Evolutionary conservation across 2,329 filamentous ascomycete genomes (phyloP).

Genomic region (Colletotrichum abscissum): DNA sequence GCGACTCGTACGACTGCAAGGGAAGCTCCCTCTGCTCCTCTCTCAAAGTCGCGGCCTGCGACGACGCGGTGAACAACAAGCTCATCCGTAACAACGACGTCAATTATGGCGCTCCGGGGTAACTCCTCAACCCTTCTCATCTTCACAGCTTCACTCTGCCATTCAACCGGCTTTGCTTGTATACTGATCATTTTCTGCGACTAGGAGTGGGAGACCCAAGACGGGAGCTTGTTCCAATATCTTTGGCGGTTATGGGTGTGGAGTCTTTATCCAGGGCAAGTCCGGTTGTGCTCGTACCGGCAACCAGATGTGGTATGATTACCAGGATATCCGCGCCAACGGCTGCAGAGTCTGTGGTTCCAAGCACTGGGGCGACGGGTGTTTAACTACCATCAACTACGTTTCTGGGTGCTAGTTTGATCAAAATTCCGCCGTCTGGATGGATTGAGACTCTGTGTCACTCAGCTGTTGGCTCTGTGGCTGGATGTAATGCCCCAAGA

Average conservation of each 20-base stretch:
- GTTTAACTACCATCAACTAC: conserved; percentile 28
- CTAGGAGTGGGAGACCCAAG: neutral
- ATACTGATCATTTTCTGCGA: neutral
- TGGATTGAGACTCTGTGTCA: too few species aligned
- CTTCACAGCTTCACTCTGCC: neutral
- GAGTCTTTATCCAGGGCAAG: conserved; percentile 16
- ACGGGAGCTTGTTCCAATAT: conserved; percentile 9
- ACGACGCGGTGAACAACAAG: conserved; percentile 22
- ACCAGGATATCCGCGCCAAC: conserved; percentile 33
- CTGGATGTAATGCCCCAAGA: too few species aligned
- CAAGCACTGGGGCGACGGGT: conserved; percentile 33
- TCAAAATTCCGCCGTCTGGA: too few species aligned
- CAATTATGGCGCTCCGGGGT: conserved; percentile 19
- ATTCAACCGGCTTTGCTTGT: neutral
- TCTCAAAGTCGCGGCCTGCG: conserved; percentile 1
- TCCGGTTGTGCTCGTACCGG: conserved; percentile 33
- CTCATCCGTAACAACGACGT: conserved; percentile 18
- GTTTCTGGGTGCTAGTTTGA: neutral
- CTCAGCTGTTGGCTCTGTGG: too few species aligned
- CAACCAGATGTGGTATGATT: conserved; percentile 34
- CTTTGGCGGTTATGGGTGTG: conserved; percentile 3
- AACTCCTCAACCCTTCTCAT: neutral
- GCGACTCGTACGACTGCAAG: conserved; percentile 24
- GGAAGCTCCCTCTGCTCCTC: conserved; percentile 13
- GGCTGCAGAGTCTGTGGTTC: conserved; percentile 24